phyloP scores from a whole-genome alignment of 805 yeast species.

The Nakazawaea ambrosiae region DNA sequence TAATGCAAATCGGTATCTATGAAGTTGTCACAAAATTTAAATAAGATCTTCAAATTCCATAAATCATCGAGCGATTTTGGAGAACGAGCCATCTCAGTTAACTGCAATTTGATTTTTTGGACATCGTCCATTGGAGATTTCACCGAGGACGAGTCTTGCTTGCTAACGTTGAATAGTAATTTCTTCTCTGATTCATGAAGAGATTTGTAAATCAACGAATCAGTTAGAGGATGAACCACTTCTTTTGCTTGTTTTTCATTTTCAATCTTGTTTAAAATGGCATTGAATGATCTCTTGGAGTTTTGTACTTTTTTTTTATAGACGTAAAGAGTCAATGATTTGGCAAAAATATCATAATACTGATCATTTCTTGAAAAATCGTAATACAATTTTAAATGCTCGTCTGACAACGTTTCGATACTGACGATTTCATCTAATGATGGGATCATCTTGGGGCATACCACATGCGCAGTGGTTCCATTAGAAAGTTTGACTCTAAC shows the following conservation, averaged over 20 bases:
- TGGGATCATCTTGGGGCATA: constrained; percentile 69
- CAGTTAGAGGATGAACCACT: constrained; percentile 12
- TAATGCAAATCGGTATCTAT: constrained; percentile 32
- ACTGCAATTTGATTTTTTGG: neutral
- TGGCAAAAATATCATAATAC: constrained; percentile 33
- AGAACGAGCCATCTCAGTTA: constrained; percentile 37
- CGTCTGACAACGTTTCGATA: constrained; percentile 39
- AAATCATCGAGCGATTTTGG: constrained; percentile 46
- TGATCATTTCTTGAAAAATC: constrained; percentile 34
- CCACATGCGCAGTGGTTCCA: constrained; percentile 26
- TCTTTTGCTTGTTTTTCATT: constrained; percentile 1
- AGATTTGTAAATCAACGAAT: constrained; percentile 15
- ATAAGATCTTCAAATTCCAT: constrained; percentile 56
- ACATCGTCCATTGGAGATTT: neutral
- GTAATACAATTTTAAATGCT: constrained; percentile 48
- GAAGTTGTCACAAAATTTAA: constrained; percentile 49
- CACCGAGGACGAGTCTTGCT: neutral
- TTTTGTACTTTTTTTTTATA: constrained; percentile 36
- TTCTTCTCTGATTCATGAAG: constrained; percentile 18
- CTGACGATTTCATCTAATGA: constrained; percentile 39
- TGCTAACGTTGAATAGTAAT: neutral
- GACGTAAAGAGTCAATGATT: constrained; percentile 42
- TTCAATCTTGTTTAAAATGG: constrained; percentile 4
- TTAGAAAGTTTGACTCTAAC: constrained; percentile 27
- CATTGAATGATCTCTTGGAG: constrained; percentile 13